Base-by-base conservation (phyloP, 2,329 filamentous ascomycete species). In the Colletotrichum sp. region DNA sequence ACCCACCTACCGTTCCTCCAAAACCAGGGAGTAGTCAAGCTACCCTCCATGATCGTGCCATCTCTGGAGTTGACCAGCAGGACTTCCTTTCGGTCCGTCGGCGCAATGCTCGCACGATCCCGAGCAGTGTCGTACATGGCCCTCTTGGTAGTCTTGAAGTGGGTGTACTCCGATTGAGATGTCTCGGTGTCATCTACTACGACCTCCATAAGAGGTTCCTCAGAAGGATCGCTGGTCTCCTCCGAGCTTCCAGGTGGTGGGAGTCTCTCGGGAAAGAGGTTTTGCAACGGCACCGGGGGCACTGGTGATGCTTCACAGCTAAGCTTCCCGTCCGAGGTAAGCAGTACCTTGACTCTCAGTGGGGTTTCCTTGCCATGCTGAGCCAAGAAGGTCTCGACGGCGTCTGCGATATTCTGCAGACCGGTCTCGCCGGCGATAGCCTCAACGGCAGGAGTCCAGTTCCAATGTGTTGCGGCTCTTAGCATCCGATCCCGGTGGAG, bases 71-170 rank as follows among this genome's bases (percentile, higher is more conserved):
- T 95, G 77, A 94, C 89, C 3, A 98, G 84, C 24, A 99, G 87
- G 6, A 98, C 95, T 83, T 99, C 96, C 68, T 90, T 89, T 55
- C 85, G 83, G 48, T 91, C 89, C 1, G 85, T 81, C 10, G 83
- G 84, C 59, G 77, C 81, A 64, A 96, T 91, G 0, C 86, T 86
- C 2, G 90, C 91, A 16, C 95, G 89, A 30, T 85, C 81, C 10
- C 96, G 91, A 2, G 95, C 95, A 4, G 86, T 86, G 61, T 94
- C 91, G 83, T 99, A 99, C 82, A 92, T 88, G 12, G 87, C 86
- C 16, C 96, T 92, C 64, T 89, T 87, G 0, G 95, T 97, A 0
- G 96, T 99, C 84, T 99, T 99, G 86, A 94, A 95, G 74, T 93
- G 92, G 0, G 96, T 98, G 81, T 93, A 94, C n/a, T 92, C 89